Base-by-base conservation (phyloP, 176 grass and related monocot genomes). In the Pontederia crassipes region DNA sequence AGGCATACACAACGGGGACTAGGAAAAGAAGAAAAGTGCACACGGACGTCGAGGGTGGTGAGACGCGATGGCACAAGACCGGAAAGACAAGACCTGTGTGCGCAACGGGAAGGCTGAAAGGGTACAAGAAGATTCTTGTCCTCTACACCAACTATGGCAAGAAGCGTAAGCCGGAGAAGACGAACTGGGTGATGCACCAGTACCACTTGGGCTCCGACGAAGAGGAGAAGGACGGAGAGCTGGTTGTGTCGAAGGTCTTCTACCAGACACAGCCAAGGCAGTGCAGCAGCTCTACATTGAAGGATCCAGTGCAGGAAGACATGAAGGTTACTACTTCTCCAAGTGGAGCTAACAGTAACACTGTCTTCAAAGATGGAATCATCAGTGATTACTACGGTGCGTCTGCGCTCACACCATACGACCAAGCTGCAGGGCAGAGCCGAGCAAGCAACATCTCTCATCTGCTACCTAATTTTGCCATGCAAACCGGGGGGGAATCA, bases 11-110 rank as follows among this genome's bases (percentile, higher is more conserved):
- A 45, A 98, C 94, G 2, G 94, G 94, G 20, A 98, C 88, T 1
- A 75, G 94, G 56, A 98, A 98, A 67, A 76, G 94, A 46, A 78
- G 88, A 53, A 98, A 98, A 66, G 94, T 98, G 59, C 88, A 86
- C 64, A 89, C 94, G n/a, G 88, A 98, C 51, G 81, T 79, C 46
- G 76, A 93, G 9, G 94, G 94, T 9, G 82, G 94, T 11, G 94
- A 98, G 81, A 98, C 94, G 15, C 85, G 94, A 40, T 98, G 94
- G 94, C 94, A 98, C 82, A 98, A 98, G 73, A 98, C 88, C 0
- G 94, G 94, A 28, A 98, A 98, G 72, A 98, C 94, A 20, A 79
- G 94, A 28, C 84, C 94, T 0, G 88, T 98, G 69, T 79, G 92
- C 61, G 57, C 55, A 48, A 45, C 16, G 15, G 85, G 82, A 12